A percentile compares a stretch with the other conserved stretches of the same genome.
Evolutionary conservation across 176 grass and related monocot species (phyloP).

Genomic region (Tuctoria greenei): DNA sequence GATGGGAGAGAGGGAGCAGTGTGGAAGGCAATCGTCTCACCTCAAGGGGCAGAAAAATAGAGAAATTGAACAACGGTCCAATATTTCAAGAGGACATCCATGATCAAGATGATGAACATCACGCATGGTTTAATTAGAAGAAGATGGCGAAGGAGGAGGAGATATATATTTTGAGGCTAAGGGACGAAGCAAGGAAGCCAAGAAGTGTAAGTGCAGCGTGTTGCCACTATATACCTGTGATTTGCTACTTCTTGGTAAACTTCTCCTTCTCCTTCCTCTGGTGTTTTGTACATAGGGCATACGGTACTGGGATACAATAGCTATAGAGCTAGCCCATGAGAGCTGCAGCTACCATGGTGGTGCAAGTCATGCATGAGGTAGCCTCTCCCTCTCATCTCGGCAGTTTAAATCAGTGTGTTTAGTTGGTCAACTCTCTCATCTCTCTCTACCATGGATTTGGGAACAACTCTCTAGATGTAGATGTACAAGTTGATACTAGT

Average conservation of each 20-base stretch:
- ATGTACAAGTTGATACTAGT: conserved; percentile 58
- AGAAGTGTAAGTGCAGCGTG: conserved; percentile 57
- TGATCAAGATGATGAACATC: neutral
- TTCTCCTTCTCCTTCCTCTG: conserved; percentile 28
- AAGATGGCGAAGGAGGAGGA: neutral
- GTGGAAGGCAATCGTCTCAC: conserved; percentile 23
- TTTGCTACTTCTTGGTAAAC: conserved; percentile 40
- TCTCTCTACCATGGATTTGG: conserved; percentile 35
- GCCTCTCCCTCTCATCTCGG: conserved; percentile 39
- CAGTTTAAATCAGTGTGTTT: conserved; percentile 52
- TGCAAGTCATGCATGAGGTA: conserved; percentile 38
- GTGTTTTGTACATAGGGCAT: conserved; percentile 63
- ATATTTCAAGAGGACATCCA: conserved; percentile 19
- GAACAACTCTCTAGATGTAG: conserved; percentile 45
- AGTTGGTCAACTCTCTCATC: conserved; percentile 44
- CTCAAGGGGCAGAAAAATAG: neutral
- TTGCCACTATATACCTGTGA: conserved; percentile 37
- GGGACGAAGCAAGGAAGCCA: conserved; percentile 28
- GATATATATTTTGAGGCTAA: neutral
- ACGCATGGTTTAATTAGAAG: conserved; percentile 30
- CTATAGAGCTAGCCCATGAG: conserved; percentile 30
- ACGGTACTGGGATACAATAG: conserved; percentile 45
- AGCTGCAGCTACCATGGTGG: conserved; percentile 28
- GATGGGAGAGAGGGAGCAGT: conserved; percentile 37
- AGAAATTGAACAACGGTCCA: conserved; percentile 20